A percentile compares a stretch with the other conserved stretches of the same genome.
phyloP scores from a whole-genome alignment of 108 stramenopile species.

The Fragilaria crotonensis region DNA sequence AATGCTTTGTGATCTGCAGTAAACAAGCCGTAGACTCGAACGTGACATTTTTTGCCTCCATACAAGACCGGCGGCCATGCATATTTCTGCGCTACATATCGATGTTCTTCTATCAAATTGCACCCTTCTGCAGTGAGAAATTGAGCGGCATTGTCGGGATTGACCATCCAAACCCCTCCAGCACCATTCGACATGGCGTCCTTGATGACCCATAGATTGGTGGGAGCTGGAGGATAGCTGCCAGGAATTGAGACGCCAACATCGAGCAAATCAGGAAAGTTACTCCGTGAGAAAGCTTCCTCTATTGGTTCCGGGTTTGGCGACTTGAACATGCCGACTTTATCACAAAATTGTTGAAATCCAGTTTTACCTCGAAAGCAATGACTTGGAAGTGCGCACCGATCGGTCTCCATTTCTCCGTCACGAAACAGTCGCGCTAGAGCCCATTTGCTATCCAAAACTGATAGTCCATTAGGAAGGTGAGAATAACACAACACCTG shows the following conservation, averaged over 20 bases:
- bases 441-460: slow-evolving; percentile 78
- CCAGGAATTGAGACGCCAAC: neutral
- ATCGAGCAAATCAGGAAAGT: slow-evolving; percentile 27
- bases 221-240: slow-evolving; percentile 13
- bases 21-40: slow-evolving; percentile 69
- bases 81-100: slow-evolving; percentile 71
- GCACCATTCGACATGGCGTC: slow-evolving; percentile 76
- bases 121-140: slow-evolving; percentile 12
- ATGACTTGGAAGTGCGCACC: slow-evolving; percentile 37
- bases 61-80: slow-evolving; percentile 74
- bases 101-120: slow-evolving; percentile 37
- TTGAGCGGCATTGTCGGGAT: slow-evolving; percentile 27
- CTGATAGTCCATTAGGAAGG: slow-evolving; percentile 60
- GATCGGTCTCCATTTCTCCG: neutral
- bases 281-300: slow-evolving; percentile 11
- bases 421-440: slow-evolving; percentile 49
- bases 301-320: neutral
- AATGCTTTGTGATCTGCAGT: slow-evolving; percentile 64
- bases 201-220: slow-evolving; percentile 75
- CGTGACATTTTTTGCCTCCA: slow-evolving; percentile 62
- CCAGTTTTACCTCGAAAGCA: slow-evolving; percentile 53
- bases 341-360: slow-evolving; percentile 33
- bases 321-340: slow-evolving; percentile 6
- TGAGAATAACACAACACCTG: slow-evolving; percentile 51
- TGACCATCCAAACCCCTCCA: slow-evolving; percentile 78